A percentile compares a stretch with the other conserved stretches of the same genome.
Evolutionary conservation across 2,329 filamentous ascomycete genomes (phyloP).

Genomic region (Teratosphaeria viscida): DNA sequence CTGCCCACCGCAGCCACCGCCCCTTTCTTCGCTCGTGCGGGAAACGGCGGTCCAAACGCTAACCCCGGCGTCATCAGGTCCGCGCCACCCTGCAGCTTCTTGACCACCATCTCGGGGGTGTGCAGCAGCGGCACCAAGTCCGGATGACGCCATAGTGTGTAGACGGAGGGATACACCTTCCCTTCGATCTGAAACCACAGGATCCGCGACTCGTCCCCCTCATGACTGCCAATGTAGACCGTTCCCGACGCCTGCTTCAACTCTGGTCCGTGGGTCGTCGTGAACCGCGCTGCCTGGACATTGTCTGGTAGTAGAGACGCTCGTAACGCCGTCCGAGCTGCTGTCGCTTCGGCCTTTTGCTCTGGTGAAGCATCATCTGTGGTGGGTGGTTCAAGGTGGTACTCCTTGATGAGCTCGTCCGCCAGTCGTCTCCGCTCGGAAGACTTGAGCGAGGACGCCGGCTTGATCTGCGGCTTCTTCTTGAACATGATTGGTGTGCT

Average conservation of each 20-base stretch:
- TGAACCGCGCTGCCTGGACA: slow-evolving; percentile 52
- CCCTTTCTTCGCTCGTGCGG: slow-evolving; percentile 46
- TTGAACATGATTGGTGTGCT: slow-evolving; percentile 23
- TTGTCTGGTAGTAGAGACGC: slow-evolving; percentile 55
- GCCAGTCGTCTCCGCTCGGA: slow-evolving; percentile 58
- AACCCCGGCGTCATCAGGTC: slow-evolving; percentile 61
- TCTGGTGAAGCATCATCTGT: slow-evolving; percentile 27
- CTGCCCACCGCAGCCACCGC: slow-evolving; percentile 54
- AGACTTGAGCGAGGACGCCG: slow-evolving; percentile 53
- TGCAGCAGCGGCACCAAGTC: slow-evolving; percentile 53
- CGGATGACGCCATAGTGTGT: slow-evolving; percentile 56
- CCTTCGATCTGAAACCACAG: slow-evolving; percentile 56
- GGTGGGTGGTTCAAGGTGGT: slow-evolving; percentile 34
- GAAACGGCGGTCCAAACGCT: slow-evolving; percentile 54
- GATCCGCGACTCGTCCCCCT: slow-evolving; percentile 47
- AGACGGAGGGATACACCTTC: slow-evolving; percentile 45
- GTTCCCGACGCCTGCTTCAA: slow-evolving; percentile 52
- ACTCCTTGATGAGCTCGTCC: slow-evolving; percentile 56
- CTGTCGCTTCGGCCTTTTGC: slow-evolving; percentile 33
- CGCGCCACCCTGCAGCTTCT: slow-evolving; percentile 53
- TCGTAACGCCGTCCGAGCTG: slow-evolving; percentile 42
- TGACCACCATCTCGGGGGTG: slow-evolving; percentile 50
- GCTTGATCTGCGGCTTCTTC: slow-evolving; percentile 47
- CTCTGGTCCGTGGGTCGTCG: slow-evolving; percentile 53
- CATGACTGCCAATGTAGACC: slow-evolving; percentile 51